phyloP scores from a whole-genome alignment of 805 yeast species.

The Kuraishia ogatae region DNA sequence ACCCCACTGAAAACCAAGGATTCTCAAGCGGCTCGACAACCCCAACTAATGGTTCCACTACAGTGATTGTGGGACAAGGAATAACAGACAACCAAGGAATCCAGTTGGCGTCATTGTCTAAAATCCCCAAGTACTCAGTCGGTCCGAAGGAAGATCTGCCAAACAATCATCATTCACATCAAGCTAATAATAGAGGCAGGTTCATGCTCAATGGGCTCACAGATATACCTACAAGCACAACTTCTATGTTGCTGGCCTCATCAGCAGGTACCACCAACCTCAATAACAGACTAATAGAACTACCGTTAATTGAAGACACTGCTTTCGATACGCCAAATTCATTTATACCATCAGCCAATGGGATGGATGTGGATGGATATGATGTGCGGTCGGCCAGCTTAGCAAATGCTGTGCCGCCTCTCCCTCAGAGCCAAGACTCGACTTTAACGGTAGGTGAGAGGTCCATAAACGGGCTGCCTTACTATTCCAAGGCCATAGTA shows the following conservation, averaged over 20 bases:
- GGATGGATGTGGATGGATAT: slow-evolving; percentile 8
- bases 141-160: slow-evolving; percentile 12
- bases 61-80: slow-evolving; percentile 23
- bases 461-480: slow-evolving; percentile 3
- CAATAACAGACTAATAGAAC: slow-evolving; percentile 11
- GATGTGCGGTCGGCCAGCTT: slow-evolving; percentile 28
- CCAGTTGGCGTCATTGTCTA: slow-evolving; percentile 20
- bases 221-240: neutral
- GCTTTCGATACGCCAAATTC: neutral
- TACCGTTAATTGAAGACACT: slow-evolving; percentile 7
- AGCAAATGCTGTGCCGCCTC: slow-evolving; percentile 14
- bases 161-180: slow-evolving; percentile 3
- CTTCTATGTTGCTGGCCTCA: slow-evolving; percentile 2
- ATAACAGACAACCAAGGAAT: slow-evolving; percentile 24
- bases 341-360: slow-evolving; percentile 3
- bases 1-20: neutral
- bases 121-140: slow-evolving; percentile 25
- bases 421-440: neutral
- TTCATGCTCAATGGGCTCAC: slow-evolving; percentile 8
- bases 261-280: slow-evolving; percentile 5
- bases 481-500: slow-evolving; percentile 1
- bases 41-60: neutral
- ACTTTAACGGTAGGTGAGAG: slow-evolving; percentile 13
- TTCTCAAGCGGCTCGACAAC: neutral
- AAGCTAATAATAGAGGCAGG: slow-evolving; percentile 4